phyloP scores from a whole-genome alignment of 805 yeast species.

The Saccharomycopsis capsularis region DNA sequence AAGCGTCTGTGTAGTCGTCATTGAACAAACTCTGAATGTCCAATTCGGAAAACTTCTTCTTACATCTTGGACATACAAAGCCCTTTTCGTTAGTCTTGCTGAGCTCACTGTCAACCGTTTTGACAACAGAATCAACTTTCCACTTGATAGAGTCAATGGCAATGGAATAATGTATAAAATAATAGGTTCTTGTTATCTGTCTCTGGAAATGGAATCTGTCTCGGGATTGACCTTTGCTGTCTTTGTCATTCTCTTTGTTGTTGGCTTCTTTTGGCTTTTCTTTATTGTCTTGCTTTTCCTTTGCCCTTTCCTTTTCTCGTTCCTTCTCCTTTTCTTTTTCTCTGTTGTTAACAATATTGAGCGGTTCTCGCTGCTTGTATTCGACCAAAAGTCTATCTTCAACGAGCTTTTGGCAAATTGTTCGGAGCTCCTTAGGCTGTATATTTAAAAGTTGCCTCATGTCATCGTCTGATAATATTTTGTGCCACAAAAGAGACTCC shows the following conservation, averaged over 20 bases:
- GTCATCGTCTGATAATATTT: slow-evolving; percentile 90
- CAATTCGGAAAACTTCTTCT: slow-evolving; percentile 70
- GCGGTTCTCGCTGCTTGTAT: slow-evolving; percentile 55
- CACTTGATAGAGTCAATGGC: slow-evolving; percentile 95
- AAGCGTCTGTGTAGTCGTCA: slow-evolving; percentile 71
- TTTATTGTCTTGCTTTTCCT: slow-evolving; percentile 17
- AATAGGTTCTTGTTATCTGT: slow-evolving; percentile 69
- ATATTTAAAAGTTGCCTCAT: slow-evolving; percentile 72
- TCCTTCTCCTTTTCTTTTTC: background rate
- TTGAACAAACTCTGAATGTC: slow-evolving; percentile 81
- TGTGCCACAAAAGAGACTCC: slow-evolving; percentile 83
- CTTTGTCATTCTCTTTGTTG: background rate
- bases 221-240: slow-evolving; percentile 40
- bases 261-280: background rate
- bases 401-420: slow-evolving; percentile 69
- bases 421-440: slow-evolving; percentile 78
- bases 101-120: slow-evolving; percentile 70
- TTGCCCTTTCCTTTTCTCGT: slow-evolving; percentile 3
- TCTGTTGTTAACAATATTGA: slow-evolving; percentile 20
- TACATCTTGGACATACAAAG: slow-evolving; percentile 82
- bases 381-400: slow-evolving; percentile 76
- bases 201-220: slow-evolving; percentile 44
- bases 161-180: slow-evolving; percentile 82
- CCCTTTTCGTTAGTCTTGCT: slow-evolving; percentile 90
- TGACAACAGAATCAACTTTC: slow-evolving; percentile 87